Percentiles rank a stretch among this genome's conserved stretches.
Evolutionary conservation across 495 filamentous ascomycete species (phyloP).

Genomic region (Tuber calosporum): DNA sequence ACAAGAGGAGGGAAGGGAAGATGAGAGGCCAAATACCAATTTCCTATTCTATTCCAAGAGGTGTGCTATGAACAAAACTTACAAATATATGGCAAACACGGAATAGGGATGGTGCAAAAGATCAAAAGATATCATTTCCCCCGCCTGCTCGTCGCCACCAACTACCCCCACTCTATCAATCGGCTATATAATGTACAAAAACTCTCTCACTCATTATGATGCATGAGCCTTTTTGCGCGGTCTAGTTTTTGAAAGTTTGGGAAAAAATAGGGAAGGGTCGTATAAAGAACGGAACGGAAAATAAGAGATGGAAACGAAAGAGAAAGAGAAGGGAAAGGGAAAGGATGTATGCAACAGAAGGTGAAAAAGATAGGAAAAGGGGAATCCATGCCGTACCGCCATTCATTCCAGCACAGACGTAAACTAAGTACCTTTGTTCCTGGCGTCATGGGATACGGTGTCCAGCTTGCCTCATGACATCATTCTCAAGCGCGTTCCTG

Average conservation of each 20-base stretch:
- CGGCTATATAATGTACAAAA: neutral
- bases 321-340: neutral
- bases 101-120: neutral
- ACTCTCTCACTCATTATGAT: neutral
- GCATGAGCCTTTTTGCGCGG: neutral
- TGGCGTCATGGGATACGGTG: neutral
- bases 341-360: neutral
- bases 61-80: neutral
- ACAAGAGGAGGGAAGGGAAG: no score
- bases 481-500: neutral
- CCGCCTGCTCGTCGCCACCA: neutral
- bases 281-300: neutral
- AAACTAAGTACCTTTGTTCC: neutral
- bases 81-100: neutral
- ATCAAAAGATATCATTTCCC: neutral
- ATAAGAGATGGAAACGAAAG: neutral
- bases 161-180: neutral
- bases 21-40: neutral
- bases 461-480: neutral
- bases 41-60: neutral
- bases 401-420: neutral
- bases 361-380: neutral
- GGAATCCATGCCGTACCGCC: neutral
- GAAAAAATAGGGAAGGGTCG: neutral
- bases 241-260: neutral